Conservation (phyloP, 306 rosid species). For the Senna tora region DNA sequence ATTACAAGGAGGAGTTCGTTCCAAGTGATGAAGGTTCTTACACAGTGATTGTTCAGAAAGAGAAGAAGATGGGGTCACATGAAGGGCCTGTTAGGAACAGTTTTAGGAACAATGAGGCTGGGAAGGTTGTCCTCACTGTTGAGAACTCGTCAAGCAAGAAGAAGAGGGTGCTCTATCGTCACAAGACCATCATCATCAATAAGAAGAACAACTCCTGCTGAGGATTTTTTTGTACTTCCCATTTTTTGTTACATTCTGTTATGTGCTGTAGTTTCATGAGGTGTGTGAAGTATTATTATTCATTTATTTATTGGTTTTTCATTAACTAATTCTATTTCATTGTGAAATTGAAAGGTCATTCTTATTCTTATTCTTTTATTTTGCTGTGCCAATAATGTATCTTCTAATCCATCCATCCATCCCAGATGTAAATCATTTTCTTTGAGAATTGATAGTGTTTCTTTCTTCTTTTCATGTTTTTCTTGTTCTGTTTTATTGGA, state of each 20-base stretch:
- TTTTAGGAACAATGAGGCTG: constrained; percentile 54
- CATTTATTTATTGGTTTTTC: constrained; percentile 37
- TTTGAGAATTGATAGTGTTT: not conserved
- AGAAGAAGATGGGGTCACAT: constrained; percentile 48
- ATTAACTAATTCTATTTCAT: not conserved
- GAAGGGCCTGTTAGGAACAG: constrained; percentile 55
- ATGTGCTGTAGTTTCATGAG: not conserved
- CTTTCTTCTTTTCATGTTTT: not conserved
- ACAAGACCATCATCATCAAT: too few species aligned
- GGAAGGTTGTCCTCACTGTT: constrained; percentile 48
- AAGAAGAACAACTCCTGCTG: too few species aligned
- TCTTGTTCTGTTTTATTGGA: too few species aligned
- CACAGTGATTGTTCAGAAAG: constrained; percentile 53
- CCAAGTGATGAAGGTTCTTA: constrained; percentile 58
- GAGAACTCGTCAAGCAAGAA: constrained; percentile 53
- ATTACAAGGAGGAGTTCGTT: constrained; percentile 60
- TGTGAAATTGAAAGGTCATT: constrained; percentile 28
- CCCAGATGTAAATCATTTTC: not conserved
- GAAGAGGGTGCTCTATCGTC: constrained; percentile 50
- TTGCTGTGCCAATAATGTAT: not conserved
- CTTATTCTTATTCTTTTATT: not conserved
- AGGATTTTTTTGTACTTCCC: too few species aligned
- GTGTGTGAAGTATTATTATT: not conserved
- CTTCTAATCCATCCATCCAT: too few species aligned
- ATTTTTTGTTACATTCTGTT: constrained; percentile 1